Base-by-base conservation (phyloP, 352 stramenopile species). In the Phytophthora kernoviae region DNA sequence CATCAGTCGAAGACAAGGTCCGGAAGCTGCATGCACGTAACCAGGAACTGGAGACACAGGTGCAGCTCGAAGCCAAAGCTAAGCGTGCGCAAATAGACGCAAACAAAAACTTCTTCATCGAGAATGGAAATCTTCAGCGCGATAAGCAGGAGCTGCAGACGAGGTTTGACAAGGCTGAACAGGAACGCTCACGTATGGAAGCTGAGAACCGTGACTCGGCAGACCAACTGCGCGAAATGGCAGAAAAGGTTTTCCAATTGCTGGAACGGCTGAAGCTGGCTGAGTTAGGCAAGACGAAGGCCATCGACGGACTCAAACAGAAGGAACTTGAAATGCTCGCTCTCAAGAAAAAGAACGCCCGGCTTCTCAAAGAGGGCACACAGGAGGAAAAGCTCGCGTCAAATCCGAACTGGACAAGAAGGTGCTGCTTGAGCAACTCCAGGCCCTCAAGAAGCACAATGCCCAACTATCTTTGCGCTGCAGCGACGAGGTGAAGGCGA, bases 241-340 rank as follows among this genome's bases (percentile, higher is more conserved):
- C 96, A 10, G 94, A 99, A 66, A 99, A 98, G 65, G 67, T 97
- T 22, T 99, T 99, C 65, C 93, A 98, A 68, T 68, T 99, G 34
- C 79, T 99, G 9, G 96, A 99, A 65, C 73, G 96, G 0, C 84
- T 99, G 22, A 99, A 98, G 65, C 73, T 98, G 32, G 92, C 96
- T 5, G 96, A 99, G 59, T 61, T 98, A 7, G 93, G 93, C 17
- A 99, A 99, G 64, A 98, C 90, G 33, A 98, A 98, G 58, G 94
- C 94, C 4, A 94, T 98, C 46, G 95, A 99, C 51, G 90, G 77
- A 7, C 70, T 98, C 10, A 94, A 96, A 54, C 89, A 95, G 47
- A 98, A 98, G 58, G 96, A 99, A 54, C 60, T 97, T n/a, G 95
- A 99, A 72, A 62, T 98, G 58, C 72, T 98, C 9, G 81, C 87